phyloP scores from a whole-genome alignment of 2,329 filamentous ascomycete genomes.

The Tricladium varicosporioides region DNA sequence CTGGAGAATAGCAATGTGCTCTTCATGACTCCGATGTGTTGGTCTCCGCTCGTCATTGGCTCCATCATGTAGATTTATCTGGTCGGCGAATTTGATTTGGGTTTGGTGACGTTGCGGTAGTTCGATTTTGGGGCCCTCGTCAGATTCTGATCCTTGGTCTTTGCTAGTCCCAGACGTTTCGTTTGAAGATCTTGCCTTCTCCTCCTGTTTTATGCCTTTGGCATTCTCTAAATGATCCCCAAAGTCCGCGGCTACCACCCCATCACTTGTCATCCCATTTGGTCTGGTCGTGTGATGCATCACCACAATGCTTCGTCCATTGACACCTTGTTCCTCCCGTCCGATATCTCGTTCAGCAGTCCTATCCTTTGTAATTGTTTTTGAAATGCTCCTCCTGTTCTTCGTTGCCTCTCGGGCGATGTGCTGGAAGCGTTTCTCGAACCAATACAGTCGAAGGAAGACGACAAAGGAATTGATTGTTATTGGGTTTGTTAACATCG shows the following conservation, averaged over 20 bases:
- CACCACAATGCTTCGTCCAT: conserved; percentile 63
- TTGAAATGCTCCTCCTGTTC: conserved; percentile 61
- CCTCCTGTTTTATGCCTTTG: conserved; percentile 15
- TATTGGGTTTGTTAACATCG: conserved; percentile 78
- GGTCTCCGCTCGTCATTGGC: conserved; percentile 52
- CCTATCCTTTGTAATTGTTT: conserved; percentile 57
- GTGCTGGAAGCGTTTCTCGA: conserved; percentile 90
- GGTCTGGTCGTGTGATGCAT: conserved; percentile 55
- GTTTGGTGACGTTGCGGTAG: conserved; percentile 11
- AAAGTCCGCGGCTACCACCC: conserved; percentile 41
- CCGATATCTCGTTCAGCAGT: conserved; percentile 43
- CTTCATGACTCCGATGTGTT: conserved; percentile 57
- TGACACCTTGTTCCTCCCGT: conserved; percentile 55
- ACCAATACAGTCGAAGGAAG: conserved; percentile 93
- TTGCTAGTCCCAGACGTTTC: conserved; percentile 17
- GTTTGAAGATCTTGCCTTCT: conserved; percentile 18
- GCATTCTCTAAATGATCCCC: conserved; percentile 18
- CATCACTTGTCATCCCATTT: conserved; percentile 57
- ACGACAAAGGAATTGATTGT: conserved; percentile 84
- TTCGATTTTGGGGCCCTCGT: conserved; percentile 8
- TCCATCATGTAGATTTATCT: conserved; percentile 59
- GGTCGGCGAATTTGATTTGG: conserved; percentile 63
- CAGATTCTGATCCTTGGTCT: conserved; percentile 16
- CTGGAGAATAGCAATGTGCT: conserved; percentile 86
- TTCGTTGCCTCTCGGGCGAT: conserved; percentile 71